Evolutionary conservation across 1,139 yeast species (phyloP).

Genomic region (Geotrichum histeridarum): DNA sequence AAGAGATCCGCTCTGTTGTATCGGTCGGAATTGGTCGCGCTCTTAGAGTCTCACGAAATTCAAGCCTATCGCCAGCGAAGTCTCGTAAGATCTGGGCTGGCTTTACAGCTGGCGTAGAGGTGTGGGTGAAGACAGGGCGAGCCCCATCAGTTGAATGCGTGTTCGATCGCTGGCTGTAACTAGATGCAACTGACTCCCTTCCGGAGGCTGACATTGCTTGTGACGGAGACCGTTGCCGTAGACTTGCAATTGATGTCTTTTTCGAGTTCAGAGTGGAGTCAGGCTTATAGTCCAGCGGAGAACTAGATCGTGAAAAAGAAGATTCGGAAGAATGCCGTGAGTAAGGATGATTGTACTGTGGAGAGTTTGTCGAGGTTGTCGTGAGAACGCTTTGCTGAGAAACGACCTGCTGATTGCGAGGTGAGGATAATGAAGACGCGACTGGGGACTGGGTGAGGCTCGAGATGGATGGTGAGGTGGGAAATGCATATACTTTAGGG

Average conservation of each 20-base stretch:
- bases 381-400: conserved; percentile 3
- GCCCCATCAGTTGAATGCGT: not conserved
- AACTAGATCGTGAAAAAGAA: conserved; percentile 2
- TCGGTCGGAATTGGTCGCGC: conserved; percentile 3
- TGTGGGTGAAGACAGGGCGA: not conserved
- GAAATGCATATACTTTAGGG: not conserved
- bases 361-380: conserved; percentile 1
- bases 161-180: not conserved
- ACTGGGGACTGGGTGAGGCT: not conserved
- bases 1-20: conserved; percentile 9
- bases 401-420: conserved; percentile 1
- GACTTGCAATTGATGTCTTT: conserved; percentile 2
- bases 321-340: conserved; percentile 1
- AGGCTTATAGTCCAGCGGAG: conserved; percentile 4
- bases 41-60: not conserved
- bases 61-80: not conserved
- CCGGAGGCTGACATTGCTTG: not conserved
- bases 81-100: not conserved
- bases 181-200: not conserved
- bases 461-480: not conserved
- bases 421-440: not conserved
- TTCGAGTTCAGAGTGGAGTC: not conserved
- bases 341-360: not conserved
- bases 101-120: conserved; percentile 1
- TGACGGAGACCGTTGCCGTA: not conserved